Evolutionary conservation across 2,329 filamentous ascomycete genomes (phyloP).

Genomic region (Paracorniculantispora psalliotae): DNA sequence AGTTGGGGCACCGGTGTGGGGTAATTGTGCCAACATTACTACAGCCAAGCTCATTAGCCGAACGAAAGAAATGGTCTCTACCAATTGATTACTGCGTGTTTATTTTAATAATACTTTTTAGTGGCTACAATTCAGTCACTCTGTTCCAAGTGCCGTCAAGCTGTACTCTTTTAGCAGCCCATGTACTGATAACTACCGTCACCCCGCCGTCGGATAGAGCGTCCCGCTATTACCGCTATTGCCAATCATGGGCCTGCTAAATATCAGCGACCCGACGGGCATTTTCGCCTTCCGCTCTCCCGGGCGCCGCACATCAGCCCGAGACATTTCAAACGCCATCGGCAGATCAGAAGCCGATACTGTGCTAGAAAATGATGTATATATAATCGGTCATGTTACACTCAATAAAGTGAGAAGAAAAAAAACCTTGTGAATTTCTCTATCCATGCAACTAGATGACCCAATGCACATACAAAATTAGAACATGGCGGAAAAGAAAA

Average conservation of each 20-base stretch:
- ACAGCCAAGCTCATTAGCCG: conserved; percentile 3
- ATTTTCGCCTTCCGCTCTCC: background rate
- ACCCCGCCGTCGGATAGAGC: conserved; percentile 2
- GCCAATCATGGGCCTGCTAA: conserved; percentile 3
- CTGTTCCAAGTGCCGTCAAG: too few species aligned
- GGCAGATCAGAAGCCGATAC: background rate
- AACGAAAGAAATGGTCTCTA: background rate
- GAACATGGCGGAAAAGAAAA: too few species aligned
- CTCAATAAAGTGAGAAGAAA: too few species aligned
- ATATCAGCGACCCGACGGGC: background rate
- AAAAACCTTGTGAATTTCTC: background rate
- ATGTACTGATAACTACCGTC: too few species aligned
- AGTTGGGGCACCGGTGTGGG: conserved; percentile 5
- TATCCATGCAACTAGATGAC: conserved; percentile 3
- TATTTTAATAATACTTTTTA: background rate
- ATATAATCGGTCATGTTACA: too few species aligned
- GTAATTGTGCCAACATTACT: conserved; percentile 4
- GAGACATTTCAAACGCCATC: background rate
- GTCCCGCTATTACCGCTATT: conserved; percentile 11
- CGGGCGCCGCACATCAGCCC: background rate
- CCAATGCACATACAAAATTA: conserved; percentile 4
- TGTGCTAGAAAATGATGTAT: background rate
- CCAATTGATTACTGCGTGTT: background rate
- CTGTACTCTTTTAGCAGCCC: too few species aligned
- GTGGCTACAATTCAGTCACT: background rate